Evolutionary conservation across 2,329 filamentous ascomycete genomes (phyloP).

Genomic region (Trichoderma lentiforme): DNA sequence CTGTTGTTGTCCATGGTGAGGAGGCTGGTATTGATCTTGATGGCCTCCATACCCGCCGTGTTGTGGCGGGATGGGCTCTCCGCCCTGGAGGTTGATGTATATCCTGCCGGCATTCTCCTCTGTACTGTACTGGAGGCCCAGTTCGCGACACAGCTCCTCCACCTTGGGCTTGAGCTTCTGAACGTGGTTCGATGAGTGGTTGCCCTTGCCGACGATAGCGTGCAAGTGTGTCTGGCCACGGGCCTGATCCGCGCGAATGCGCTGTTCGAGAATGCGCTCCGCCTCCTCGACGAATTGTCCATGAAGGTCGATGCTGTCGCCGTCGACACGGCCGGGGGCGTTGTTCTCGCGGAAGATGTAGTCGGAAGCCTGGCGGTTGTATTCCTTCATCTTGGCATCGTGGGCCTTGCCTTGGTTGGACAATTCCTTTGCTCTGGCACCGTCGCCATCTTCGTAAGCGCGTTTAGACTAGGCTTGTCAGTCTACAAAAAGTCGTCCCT

Average conservation of each 20-base stretch:
- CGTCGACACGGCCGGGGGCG: conserved; percentile 65
- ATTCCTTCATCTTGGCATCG: conserved; percentile 77
- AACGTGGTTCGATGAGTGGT: conserved; percentile 76
- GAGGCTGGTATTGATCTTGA: conserved; percentile 29
- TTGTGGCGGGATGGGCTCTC: conserved; percentile 53
- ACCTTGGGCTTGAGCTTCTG: conserved; percentile 96
- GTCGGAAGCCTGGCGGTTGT: conserved; percentile 87
- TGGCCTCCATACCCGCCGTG: conserved; percentile 34
- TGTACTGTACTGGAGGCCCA: conserved; percentile 77
- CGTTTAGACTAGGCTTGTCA: conserved; percentile 45
- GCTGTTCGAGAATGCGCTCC: conserved; percentile 80
- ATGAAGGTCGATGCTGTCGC: conserved; percentile 89
- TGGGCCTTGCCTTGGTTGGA: conserved; percentile 84
- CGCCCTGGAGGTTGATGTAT: conserved; percentile 80
- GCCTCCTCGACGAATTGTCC: conserved; percentile 94
- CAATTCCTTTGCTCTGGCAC: conserved; percentile 75
- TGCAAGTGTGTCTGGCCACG: conserved; percentile 79
- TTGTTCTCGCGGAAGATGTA: conserved; percentile 98
- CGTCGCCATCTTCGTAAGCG: conserved; percentile 81
- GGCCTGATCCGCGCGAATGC: conserved; percentile 73
- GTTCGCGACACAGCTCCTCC: conserved; percentile 77
- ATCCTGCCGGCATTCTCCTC: conserved; percentile 89
- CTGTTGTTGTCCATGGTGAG: conserved; percentile 34
- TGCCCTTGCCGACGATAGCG: conserved; percentile 94
- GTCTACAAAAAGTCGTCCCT: neutral